Percentiles rank a stretch among this genome's conserved stretches.
These are phyloP conservation scores for Lecanicillium sp. DNA, from an alignment of 2,329 filamentous ascomycete species.

Conservation along the genomic window DNA sequence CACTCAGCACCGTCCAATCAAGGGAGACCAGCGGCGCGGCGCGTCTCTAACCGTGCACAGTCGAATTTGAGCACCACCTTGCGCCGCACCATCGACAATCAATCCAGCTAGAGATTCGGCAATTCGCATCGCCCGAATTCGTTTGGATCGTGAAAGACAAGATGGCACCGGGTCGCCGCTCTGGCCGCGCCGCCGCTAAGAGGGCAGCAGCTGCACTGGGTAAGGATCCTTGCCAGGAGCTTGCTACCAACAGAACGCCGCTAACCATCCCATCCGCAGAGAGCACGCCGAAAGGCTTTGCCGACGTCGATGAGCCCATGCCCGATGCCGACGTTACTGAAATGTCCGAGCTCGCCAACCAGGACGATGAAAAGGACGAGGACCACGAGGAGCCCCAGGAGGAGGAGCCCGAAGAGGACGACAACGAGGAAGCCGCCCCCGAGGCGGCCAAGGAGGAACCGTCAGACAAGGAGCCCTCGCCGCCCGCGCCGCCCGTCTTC, in stretches of 20 bases:
- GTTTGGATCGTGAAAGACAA: too few relatives aligned
- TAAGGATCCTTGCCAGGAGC: constrained; percentile 34
- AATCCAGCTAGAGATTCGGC: not conserved
- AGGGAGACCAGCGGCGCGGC: constrained; percentile 16
- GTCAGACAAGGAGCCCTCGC: constrained; percentile 46
- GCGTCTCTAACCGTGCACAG: constrained; percentile 23
- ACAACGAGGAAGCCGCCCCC: constrained; percentile 29
- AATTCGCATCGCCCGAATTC: not conserved
- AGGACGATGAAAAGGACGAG: constrained; percentile 41
- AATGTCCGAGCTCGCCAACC: constrained; percentile 24
- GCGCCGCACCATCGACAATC: constrained; percentile 2
- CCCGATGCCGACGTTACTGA: constrained; percentile 25
- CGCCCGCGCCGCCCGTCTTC: constrained; percentile 56
- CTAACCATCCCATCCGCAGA: constrained; percentile 24
- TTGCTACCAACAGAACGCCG: too few relatives aligned
- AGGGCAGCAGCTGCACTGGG: constrained; percentile 48
- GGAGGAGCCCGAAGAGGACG: constrained; percentile 33
- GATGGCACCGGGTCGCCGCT: constrained; percentile 36
- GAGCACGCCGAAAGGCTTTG: constrained; percentile 37
- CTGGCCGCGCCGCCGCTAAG: constrained; percentile 48
- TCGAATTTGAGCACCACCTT: constrained; percentile 1
- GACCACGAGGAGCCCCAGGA: constrained; percentile 30
- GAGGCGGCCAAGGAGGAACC: constrained; percentile 32
- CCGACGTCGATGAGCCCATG: constrained; percentile 34
- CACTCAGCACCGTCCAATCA: constrained; percentile 22